Conservation (phyloP, 768 basidiomycete species). For the Mycena latifolia region DNA sequence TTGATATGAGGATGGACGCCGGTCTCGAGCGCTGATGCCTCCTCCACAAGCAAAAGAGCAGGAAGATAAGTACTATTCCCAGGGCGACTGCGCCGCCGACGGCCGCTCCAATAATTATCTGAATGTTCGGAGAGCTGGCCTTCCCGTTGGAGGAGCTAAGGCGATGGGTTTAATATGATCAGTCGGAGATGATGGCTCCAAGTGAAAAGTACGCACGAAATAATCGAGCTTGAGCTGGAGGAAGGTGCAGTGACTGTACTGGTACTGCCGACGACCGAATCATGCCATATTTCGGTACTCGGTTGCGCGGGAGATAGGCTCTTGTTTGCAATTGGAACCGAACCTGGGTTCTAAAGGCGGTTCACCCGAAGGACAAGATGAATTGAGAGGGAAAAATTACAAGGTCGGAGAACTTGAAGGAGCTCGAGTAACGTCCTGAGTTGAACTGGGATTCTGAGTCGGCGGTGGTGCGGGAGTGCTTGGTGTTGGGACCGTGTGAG, state of each 20-base stretch:
- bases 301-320: neutral
- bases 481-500: neutral
- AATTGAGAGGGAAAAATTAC: neutral
- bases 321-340: neutral
- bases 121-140: neutral
- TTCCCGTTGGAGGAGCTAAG: neutral
- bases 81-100: conserved; percentile 11
- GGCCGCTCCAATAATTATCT: conserved; percentile 9
- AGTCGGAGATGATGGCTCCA: neutral
- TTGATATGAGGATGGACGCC: too few species aligned
- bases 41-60: conserved; percentile 13
- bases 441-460: too few species aligned
- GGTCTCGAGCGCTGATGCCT: too few species aligned
- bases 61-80: conserved; percentile 5
- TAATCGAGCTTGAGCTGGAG: neutral
- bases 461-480: too few species aligned
- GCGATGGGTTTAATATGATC: neutral
- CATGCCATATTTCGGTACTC: neutral
- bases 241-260: neutral
- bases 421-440: too few species aligned
- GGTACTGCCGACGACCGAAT: neutral
- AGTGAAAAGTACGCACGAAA: neutral
- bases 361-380: neutral
- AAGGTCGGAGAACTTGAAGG: neutral
- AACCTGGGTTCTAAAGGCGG: neutral